phyloP scores from a whole-genome alignment of 2,329 filamentous ascomycete species.

The Coniella lustricola region DNA sequence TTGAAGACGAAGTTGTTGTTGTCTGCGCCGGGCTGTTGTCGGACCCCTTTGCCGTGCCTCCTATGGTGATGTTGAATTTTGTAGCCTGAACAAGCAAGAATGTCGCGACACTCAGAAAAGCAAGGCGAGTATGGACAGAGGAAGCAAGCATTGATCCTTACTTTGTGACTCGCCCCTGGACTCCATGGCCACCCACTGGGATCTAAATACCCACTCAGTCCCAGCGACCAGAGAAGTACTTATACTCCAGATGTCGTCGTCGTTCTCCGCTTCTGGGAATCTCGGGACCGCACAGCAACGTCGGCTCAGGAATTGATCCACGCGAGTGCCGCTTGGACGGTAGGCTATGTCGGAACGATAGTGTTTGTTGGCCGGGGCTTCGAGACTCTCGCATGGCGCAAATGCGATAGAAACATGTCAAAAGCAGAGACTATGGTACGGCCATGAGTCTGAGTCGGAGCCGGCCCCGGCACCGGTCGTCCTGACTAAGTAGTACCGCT shows the following conservation, averaged over 20 bases:
- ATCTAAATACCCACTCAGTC: background rate
- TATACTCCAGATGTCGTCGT: too few species aligned
- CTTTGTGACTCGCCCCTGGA: slow-evolving; percentile 12
- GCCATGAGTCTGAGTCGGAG: background rate
- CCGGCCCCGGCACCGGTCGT: slow-evolving; percentile 1
- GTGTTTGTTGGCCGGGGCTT: too few species aligned
- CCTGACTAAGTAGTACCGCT: slow-evolving; percentile 1
- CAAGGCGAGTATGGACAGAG: background rate
- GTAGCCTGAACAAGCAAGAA: too few species aligned
- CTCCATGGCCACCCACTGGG: slow-evolving; percentile 14
- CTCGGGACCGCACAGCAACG: background rate
- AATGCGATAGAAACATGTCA: background rate
- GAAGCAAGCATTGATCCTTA: slow-evolving; percentile 2
- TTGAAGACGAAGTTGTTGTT: too few species aligned
- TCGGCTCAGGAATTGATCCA: background rate
- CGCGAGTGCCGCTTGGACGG: too few species aligned
- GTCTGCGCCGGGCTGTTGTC: too few species aligned
- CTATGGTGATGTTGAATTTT: too few species aligned
- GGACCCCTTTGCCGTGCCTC: too few species aligned
- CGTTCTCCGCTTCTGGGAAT: background rate
- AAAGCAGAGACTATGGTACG: background rate
- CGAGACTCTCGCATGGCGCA: background rate
- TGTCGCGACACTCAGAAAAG: background rate
- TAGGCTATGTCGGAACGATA: too few species aligned
- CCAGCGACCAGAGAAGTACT: too few species aligned